Evolutionary conservation across 192 early-diverging fungal species (phyloP), one percentile per base, ranked within the genome.

Genomic region (Coemansia sp.): DNA sequence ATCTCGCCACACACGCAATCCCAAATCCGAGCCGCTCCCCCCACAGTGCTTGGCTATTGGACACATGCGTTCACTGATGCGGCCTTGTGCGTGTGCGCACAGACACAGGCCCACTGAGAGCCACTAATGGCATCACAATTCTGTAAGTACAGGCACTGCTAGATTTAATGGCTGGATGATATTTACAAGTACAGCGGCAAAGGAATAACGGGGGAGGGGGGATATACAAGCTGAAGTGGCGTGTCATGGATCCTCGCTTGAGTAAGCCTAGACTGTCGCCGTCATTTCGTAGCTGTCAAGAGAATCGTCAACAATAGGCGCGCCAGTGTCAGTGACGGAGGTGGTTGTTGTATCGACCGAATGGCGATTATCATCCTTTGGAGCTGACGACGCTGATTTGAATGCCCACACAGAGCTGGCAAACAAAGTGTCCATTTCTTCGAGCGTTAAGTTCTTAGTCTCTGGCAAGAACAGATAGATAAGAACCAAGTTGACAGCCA

Each of bases 381-480:
- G 27, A 23, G 51, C 25, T 10, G 51, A 25, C 11, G 51, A 15
- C 25, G 51, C 51, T 7, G 51, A 55, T 4, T 45, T 63, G 62
- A 77, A 77, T 9, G 66, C 75, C 75, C 69, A 77, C 36, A 77
- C 57, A 12, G 70, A 62, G 66, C 48, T 62, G 17, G 70, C 71
- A 67, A 92, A 95, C 63, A 95, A 62, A 21, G 80, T 70, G 66
- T 95, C 94, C 84, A 96, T 92, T 46, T 94, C 88, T 74, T 96
- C 94, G 51, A 96, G 86, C 48, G 94, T 87, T 60, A 85, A 73
- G 29, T 90, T 89, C 77, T 90, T 94, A 41, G 94, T 95, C 76
- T 95, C 93, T 42, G 91, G 91, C 72, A 89, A 89, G 62, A 86
- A 82, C 63, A 91, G 66, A 74, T 84, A 90, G 62, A 90, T 85